Evolutionary conservation across 1,284 basidiomycete genomes (phyloP).

Genomic region (Pseudozyma tsukubaensis): DNA sequence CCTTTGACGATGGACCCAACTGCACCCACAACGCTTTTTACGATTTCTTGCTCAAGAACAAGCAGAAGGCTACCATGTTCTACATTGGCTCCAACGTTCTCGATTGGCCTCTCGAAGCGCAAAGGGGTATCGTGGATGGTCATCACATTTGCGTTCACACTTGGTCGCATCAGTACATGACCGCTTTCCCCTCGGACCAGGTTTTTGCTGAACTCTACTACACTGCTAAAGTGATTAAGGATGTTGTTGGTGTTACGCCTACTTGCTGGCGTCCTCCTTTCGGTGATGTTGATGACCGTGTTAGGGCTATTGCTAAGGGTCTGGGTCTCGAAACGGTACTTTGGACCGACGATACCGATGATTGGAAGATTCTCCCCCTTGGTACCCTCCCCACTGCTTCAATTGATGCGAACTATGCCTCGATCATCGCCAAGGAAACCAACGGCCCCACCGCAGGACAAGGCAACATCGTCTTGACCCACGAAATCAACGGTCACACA

Average conservation of each 20-base stretch:
- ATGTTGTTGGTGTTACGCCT: conserved; percentile 71
- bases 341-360: conserved; percentile 72
- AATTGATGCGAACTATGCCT: conserved; percentile 71
- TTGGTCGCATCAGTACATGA: conserved; percentile 72
- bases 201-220: conserved; percentile 74
- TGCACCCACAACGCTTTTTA: conserved; percentile 73
- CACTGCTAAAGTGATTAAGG: conserved; percentile 72
- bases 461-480: conserved; percentile 67
- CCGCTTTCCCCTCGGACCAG: conserved; percentile 71
- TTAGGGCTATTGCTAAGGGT: conserved; percentile 71
- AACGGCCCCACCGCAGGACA: conserved; percentile 70
- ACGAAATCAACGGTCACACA: conserved; percentile 65
- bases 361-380: conserved; percentile 69
- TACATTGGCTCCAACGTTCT: conserved; percentile 72
- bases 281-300: conserved; percentile 73
- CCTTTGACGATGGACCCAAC: conserved; percentile 72
- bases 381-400: conserved; percentile 63
- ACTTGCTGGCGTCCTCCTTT: conserved; percentile 71
- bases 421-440: conserved; percentile 68
- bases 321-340: conserved; percentile 72
- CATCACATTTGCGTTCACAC: conserved; percentile 64
- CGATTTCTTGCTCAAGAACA: conserved; percentile 71
- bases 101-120: conserved; percentile 73
- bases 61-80: conserved; percentile 72
- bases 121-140: conserved; percentile 69